Base-by-base conservation (phyloP, 2,329 filamentous ascomycete species). In the Tolypocladium paradoxum region DNA sequence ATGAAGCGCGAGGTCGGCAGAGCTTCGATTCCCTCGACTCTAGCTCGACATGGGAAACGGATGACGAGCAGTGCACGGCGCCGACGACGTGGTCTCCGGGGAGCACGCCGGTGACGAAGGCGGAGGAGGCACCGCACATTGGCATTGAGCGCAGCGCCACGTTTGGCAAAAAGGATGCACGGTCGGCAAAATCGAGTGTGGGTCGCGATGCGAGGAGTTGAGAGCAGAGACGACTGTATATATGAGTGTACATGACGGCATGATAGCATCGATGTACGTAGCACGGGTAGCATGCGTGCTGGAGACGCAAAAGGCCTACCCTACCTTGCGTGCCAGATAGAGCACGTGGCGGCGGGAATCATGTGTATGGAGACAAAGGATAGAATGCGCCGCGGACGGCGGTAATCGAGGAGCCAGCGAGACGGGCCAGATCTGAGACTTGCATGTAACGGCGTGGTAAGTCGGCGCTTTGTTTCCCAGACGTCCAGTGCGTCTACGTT, bases 41-140 rank as follows among this genome's bases (percentile, higher is more conserved):
- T 2, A 66, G 74, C 51, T 78, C 75, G 50, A 77, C 77, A 6
- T 79, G 78, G 70, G 73, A 73, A 53, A 75, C 69, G 47, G 71
- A 72, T 18, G 71, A 73, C 16, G 72, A 68, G 51, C 66, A 74
- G 53, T 70, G 69, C 52, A 78, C 72, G 6, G 58, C 72, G 46
- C 71, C 73, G n/a, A 77, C 75, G 2, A 75, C 69, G 14, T 75
- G 74, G 65, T 79, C 76, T 22, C 73, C 75, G 8, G 70, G 72
- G 51, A 76, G 73, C 61, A 73, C 69, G 9, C 66, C 73, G 16
- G 69, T 67, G 33, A 61, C 67, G 35, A 67, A 65, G 54, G 64
- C 66, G 55, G 70, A 71, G 12, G 73, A 71, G n/a, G 72, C 68
- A 54, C 64, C 69, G 48, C 68, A 70, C 49, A 63, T 71, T 50